phyloP scores from a whole-genome alignment of 2,329 filamentous ascomycete species.

The Dendrostoma leiphaemia region DNA sequence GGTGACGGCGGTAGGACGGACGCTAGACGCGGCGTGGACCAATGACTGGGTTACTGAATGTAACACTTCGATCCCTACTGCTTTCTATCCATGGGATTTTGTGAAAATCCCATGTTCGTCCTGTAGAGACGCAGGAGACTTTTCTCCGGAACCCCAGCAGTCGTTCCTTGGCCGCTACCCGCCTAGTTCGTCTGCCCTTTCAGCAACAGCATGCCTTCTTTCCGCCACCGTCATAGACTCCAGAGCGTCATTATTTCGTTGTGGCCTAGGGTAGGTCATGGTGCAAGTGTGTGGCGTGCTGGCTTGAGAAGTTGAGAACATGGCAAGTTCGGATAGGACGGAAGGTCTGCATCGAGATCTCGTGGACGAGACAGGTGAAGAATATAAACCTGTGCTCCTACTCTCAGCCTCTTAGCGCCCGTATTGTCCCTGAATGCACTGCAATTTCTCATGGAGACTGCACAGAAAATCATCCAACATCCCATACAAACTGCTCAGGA shows the following conservation, averaged over 20 bases:
- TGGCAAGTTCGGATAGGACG: too few relatives aligned
- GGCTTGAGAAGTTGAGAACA: background rate
- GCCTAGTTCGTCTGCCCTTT: background rate
- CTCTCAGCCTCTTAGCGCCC: too few relatives aligned
- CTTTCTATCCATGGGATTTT: background rate
- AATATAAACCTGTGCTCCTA: background rate
- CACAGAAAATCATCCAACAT: background rate
- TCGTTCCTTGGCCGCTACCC: background rate
- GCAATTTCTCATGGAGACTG: background rate
- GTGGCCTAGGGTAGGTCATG: background rate
- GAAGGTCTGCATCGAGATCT: background rate
- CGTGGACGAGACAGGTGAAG: background rate
- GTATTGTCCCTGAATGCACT: background rate
- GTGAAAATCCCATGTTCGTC: background rate
- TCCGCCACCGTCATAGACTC: constrained; percentile 6
- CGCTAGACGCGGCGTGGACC: background rate
- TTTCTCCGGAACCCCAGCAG: background rate
- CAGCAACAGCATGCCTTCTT: background rate
- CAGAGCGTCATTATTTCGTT: background rate
- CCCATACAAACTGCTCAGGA: constrained; percentile 9
- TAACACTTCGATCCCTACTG: background rate
- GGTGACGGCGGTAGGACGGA: background rate
- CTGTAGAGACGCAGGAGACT: background rate
- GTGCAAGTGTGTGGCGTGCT: background rate
- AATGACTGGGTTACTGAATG: background rate